Evolutionary conservation across 2,329 filamentous ascomycete species (phyloP), one percentile per base, ranked within the genome.

Genomic region (Aspergillus sp.): DNA sequence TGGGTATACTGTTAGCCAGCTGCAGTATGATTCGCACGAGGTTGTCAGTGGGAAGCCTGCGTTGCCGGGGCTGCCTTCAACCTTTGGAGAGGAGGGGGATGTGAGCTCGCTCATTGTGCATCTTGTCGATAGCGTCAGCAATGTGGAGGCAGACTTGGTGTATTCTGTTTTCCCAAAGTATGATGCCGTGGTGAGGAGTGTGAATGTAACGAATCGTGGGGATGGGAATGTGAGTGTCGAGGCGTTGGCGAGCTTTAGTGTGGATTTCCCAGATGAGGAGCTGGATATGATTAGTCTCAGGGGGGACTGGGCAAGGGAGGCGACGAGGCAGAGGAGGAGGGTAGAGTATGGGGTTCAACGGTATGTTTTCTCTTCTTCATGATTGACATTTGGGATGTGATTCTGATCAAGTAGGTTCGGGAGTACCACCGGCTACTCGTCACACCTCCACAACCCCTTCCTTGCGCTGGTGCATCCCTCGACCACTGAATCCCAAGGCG

Each of bases 401-500:
- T 41, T 19, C 28, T 34, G 48, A 28, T 38, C 28, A 51, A 11
- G 17, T 47, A 86, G 85, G 4, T 89, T 89, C 68, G 84, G 84
- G 19, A 89, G 86, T 66, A 83, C 79, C 0, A 82, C 81, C 4
- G 87, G 87, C 1, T 89, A 87, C 69, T 86, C 87, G 0, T 89
- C 86, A 0, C 85, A 89, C 65, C 76, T 86, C 1, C 85, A 89
- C 69, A 90, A 90, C 66, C 87, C 87, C 0, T 89, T 89, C 76
- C 79, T 89, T 23, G 81, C 85, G 0, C 73, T 90, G 1, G 79
- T 85, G 0, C 77, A 83, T 3, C 83, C 86, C 0, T 78, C 77
- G 0, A 85, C 87, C 0, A 89, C 87, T 0, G 87, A 90, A 68
- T 81, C 82, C 0, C 79, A 82, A 2, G 87, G 87, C 1, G 82